Conservation (phyloP, 1,284 basidiomycete genomes). For the Sanghuangporus baumii region DNA sequence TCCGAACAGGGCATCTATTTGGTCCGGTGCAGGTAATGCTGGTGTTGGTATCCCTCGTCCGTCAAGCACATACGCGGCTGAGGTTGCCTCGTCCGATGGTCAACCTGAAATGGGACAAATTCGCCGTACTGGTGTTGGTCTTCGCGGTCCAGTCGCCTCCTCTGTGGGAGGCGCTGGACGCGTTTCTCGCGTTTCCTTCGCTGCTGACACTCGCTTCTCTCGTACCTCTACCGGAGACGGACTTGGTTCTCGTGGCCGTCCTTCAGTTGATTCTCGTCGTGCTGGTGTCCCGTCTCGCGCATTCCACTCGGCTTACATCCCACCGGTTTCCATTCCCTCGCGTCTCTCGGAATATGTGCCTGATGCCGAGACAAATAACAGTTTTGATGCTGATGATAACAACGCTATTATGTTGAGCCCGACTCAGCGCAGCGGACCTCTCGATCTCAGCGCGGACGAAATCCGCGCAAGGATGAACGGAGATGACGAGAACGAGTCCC, state of each 20-base stretch:
- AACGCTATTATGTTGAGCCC: constrained; percentile 45
- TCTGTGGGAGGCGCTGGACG: constrained; percentile 38
- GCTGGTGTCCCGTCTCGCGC: constrained; percentile 43
- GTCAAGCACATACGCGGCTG: constrained; percentile 38
- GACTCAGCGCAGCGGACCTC: constrained; percentile 61
- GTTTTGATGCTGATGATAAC: constrained; percentile 31
- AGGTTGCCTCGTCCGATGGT: constrained; percentile 34
- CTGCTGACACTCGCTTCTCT: constrained; percentile 48
- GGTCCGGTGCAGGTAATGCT: constrained; percentile 44
- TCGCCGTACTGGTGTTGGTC: constrained; percentile 33
- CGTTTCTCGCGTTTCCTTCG: constrained; percentile 66
- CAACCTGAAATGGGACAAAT: constrained; percentile 45
- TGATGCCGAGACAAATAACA: constrained; percentile 29
- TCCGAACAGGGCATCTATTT: constrained; percentile 42
- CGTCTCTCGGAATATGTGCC: constrained; percentile 23
- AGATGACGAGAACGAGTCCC: constrained; percentile 21
- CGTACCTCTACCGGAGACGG: constrained; percentile 25
- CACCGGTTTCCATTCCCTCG: constrained; percentile 39
- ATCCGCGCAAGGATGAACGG: constrained; percentile 40
- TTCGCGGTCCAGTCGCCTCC: constrained; percentile 38
- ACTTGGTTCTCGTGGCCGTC: constrained; percentile 26
- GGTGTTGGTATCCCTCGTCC: constrained; percentile 39
- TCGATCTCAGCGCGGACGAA: constrained; percentile 61
- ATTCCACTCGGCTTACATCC: constrained; percentile 50
- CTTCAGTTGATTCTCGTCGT: constrained; percentile 52